Conservation (phyloP, 2,329 filamentous ascomycete species). For the Achaetomium macrosporum region DNA sequence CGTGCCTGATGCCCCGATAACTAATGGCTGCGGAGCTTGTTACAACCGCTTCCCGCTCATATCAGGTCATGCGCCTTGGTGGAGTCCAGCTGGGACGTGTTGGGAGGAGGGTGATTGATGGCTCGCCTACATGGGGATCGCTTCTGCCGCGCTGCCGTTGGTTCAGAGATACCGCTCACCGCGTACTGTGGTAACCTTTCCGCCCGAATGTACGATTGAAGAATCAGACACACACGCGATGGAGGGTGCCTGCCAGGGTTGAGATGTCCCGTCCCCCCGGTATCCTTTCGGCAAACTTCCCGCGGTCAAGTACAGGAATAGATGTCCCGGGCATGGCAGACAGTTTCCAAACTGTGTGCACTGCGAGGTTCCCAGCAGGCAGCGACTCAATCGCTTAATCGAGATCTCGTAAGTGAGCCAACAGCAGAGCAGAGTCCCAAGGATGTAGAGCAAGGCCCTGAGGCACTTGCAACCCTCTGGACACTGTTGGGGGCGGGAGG, state of each 20-base stretch:
- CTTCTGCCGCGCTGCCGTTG: not conserved
- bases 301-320: not conserved
- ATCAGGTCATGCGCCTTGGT: too few species aligned
- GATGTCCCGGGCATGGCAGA: not conserved
- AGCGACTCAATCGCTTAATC: not conserved
- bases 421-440: not conserved
- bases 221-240: not conserved
- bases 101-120: not conserved
- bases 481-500: slow-evolving; percentile 1
- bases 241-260: not conserved
- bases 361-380: not conserved
- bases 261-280: not conserved
- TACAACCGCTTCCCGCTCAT: too few species aligned
- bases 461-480: not conserved
- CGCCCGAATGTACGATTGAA: not conserved
- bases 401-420: slow-evolving; percentile 6
- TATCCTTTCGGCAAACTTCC: not conserved
- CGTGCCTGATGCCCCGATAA: too few species aligned
- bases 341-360: not conserved
- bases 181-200: too few species aligned
- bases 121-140: too few species aligned
- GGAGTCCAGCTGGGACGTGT: too few species aligned
- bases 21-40: too few species aligned
- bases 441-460: not conserved
- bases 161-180: not conserved